phyloP scores from a whole-genome alignment of 768 basidiomycete genomes.

The Boletus pseudo-olivaceus region DNA sequence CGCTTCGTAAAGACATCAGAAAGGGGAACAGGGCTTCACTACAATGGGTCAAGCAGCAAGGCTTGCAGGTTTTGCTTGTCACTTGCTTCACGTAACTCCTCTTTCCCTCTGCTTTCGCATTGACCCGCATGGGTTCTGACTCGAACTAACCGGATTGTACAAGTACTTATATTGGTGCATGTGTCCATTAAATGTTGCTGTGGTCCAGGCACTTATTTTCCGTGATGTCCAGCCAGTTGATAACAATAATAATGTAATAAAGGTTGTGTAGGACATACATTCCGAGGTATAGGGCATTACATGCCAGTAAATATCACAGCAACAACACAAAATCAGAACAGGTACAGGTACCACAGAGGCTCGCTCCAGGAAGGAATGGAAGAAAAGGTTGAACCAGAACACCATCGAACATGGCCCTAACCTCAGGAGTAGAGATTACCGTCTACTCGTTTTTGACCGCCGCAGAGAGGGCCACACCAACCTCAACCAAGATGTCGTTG shows the following conservation, averaged over 20 bases:
- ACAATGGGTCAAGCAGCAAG: conserved; percentile 61
- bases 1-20: conserved; percentile 60
- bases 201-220: neutral
- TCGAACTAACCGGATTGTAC: neutral
- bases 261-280: conserved; percentile 1
- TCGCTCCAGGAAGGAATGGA: conserved; percentile 5
- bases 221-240: neutral
- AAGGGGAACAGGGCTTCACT: conserved; percentile 45
- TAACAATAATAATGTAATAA: conserved; percentile 4
- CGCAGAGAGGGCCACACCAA: conserved; percentile 23
- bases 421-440: neutral
- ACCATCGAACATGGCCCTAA: neutral
- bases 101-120: neutral
- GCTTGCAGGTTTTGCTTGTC: conserved; percentile 62
- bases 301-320: conserved; percentile 9
- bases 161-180: neutral
- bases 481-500: conserved; percentile 34
- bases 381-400: neutral
- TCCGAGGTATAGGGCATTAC: conserved; percentile 21
- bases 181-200: neutral
- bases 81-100: conserved; percentile 37
- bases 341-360: neutral
- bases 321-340: neutral
- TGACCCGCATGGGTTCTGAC: neutral
- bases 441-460: conserved; percentile 4